phyloP scores from a whole-genome alignment of 2,329 filamentous ascomycete species.

The Raffaelea albimanens region DNA sequence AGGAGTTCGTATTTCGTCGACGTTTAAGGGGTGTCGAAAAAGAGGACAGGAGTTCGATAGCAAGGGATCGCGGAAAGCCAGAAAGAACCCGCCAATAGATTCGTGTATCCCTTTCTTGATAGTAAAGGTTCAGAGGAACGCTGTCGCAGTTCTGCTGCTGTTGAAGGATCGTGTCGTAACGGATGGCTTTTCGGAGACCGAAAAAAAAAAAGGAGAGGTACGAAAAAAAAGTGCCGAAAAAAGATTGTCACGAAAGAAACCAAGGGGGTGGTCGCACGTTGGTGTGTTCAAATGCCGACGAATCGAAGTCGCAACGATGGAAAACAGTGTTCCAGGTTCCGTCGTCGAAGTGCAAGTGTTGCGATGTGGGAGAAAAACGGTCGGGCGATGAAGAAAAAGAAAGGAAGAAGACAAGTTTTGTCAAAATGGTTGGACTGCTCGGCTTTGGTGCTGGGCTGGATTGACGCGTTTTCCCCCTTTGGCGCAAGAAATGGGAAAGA shows the following conservation, averaged over 20 bases:
- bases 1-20: not conserved
- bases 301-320: not conserved
- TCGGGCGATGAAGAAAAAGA: not conserved
- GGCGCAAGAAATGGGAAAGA: conserved; percentile 4
- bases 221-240: too few relatives aligned
- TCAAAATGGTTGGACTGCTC: conserved; percentile 1
- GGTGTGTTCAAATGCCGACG: not conserved
- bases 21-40: not conserved
- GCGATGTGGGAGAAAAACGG: not conserved
- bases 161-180: too few relatives aligned
- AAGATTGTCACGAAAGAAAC: too few relatives aligned
- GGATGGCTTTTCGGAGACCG: too few relatives aligned
- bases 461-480: conserved; percentile 9
- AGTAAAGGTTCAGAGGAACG: not conserved
- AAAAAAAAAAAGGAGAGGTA: not conserved
- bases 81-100: too few relatives aligned
- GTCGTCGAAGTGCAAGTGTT: not conserved
- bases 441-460: not conserved
- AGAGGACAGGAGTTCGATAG: not conserved
- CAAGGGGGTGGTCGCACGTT: too few relatives aligned
- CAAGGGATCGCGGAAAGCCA: not conserved
- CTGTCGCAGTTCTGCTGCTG: not conserved
- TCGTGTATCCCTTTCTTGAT: too few relatives aligned
- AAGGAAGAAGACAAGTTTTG: not conserved
- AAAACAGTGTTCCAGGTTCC: not conserved